These are phyloP conservation scores for Lanmaoa rubissima DNA, from an alignment of 768 basidiomycete species.

Conservation along the genomic window DNA sequence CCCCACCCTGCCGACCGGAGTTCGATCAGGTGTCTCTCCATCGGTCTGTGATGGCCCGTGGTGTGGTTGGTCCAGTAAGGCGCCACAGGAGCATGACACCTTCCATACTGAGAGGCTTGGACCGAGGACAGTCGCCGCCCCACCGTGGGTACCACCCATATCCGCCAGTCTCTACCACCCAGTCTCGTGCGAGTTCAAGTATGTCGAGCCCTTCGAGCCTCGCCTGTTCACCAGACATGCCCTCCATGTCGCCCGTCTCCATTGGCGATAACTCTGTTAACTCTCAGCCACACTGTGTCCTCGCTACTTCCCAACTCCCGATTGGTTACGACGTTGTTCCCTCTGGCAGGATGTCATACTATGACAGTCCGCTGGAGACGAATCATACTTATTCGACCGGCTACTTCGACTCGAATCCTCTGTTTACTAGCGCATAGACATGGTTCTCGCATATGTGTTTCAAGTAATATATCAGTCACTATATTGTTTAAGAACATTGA, in stretches of 20 bases:
- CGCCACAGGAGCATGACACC: constrained; percentile 80
- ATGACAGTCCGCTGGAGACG: constrained; percentile 24
- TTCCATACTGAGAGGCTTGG: constrained; percentile 50
- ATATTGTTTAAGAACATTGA: constrained; percentile 18
- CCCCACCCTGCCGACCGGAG: constrained; percentile 64
- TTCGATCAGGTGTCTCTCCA: constrained; percentile 50
- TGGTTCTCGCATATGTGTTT: neutral
- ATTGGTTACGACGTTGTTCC: constrained; percentile 25
- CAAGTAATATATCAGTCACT: constrained; percentile 22
- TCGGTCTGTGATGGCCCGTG: constrained; percentile 23
- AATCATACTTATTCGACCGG: constrained; percentile 19
- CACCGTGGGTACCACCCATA: constrained; percentile 60
- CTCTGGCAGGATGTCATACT: constrained; percentile 28
- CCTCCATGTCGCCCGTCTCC: constrained; percentile 21
- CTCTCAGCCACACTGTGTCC: constrained; percentile 24
- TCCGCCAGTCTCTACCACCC: constrained; percentile 28
- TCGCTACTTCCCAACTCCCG: constrained; percentile 16
- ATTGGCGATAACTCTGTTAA: constrained; percentile 11
- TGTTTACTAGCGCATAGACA: constrained; percentile 26
- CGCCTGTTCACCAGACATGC: constrained; percentile 29
- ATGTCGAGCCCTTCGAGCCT: constrained; percentile 32
- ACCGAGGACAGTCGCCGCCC: constrained; percentile 46
- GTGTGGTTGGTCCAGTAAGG: constrained; percentile 57
- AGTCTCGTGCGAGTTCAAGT: constrained; percentile 31
- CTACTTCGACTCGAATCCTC: constrained; percentile 23